A percentile compares a stretch with the other conserved stretches of the same genome.
Evolutionary conservation across 495 filamentous ascomycete species (phyloP).

Genomic region (Tuber borchii): DNA sequence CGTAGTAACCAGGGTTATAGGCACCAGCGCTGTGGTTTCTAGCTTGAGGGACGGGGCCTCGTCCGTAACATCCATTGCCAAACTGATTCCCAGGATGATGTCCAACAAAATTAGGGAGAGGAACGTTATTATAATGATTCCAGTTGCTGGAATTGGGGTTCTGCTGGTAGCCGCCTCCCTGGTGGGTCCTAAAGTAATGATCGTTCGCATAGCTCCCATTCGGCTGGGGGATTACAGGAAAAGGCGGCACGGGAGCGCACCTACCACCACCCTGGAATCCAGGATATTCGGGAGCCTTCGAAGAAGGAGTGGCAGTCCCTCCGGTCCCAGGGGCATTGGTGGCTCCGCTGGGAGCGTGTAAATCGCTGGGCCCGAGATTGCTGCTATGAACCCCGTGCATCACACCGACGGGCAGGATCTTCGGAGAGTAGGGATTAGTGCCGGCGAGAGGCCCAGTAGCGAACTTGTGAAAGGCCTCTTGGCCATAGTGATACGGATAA

Average conservation of each 20-base stretch:
- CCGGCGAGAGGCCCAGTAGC: background rate
- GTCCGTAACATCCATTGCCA: background rate
- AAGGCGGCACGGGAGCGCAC: background rate
- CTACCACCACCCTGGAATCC: background rate
- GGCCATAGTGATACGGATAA: background rate
- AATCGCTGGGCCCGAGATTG: background rate
- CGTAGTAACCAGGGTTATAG: background rate
- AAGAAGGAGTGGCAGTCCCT: background rate
- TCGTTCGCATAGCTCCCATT: background rate
- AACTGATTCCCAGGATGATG: background rate
- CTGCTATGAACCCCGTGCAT: background rate
- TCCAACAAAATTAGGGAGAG: background rate
- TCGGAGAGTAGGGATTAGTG: background rate
- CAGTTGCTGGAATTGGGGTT: background rate
- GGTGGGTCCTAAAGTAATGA: background rate
- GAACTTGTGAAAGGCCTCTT: background rate
- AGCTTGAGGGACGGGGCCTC: background rate
- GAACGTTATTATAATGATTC: background rate
- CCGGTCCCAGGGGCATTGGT: background rate
- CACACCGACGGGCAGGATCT: background rate
- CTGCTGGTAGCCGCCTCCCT: background rate
- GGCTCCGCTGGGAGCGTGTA: background rate
- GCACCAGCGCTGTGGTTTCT: background rate
- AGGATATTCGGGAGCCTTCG: background rate
- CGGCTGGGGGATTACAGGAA: background rate